phyloP scores from a whole-genome alignment of 345 rosid genomes.

The Cardamine occulta region DNA sequence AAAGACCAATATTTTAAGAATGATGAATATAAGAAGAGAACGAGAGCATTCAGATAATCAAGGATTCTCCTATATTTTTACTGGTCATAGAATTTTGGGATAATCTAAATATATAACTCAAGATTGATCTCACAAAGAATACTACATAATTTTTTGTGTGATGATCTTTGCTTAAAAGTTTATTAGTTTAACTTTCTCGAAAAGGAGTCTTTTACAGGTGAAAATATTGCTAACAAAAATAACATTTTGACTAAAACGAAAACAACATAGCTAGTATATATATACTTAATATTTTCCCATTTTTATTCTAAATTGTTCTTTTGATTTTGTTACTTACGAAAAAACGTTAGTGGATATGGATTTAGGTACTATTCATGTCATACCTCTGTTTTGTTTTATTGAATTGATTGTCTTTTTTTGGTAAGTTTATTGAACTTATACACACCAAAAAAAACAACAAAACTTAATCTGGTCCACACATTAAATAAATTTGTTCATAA shows the following conservation, averaged over 20 bases:
- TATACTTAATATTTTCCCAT: background rate
- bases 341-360: background rate
- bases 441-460: background rate
- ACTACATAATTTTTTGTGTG: background rate
- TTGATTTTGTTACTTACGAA: background rate
- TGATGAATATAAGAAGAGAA: constrained; percentile 12
- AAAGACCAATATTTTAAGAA: constrained; percentile 17
- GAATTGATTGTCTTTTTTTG: too few species aligned
- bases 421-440: background rate
- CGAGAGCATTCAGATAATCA: constrained; percentile 34
- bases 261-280: background rate
- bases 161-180: constrained; percentile 16
- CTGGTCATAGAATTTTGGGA: constrained; percentile 19
- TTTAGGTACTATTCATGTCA: background rate
- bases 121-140: constrained; percentile 6
- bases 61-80: constrained; percentile 33
- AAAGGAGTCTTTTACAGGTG: background rate
- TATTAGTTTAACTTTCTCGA: background rate
- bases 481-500: background rate
- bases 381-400: background rate
- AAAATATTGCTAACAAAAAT: background rate
- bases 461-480: background rate
- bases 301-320: background rate
- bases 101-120: constrained; percentile 25
- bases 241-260: background rate